These are phyloP conservation scores for Claviceps monticola DNA, from an alignment of 2,329 filamentous ascomycete species.

Conservation along the genomic window DNA sequence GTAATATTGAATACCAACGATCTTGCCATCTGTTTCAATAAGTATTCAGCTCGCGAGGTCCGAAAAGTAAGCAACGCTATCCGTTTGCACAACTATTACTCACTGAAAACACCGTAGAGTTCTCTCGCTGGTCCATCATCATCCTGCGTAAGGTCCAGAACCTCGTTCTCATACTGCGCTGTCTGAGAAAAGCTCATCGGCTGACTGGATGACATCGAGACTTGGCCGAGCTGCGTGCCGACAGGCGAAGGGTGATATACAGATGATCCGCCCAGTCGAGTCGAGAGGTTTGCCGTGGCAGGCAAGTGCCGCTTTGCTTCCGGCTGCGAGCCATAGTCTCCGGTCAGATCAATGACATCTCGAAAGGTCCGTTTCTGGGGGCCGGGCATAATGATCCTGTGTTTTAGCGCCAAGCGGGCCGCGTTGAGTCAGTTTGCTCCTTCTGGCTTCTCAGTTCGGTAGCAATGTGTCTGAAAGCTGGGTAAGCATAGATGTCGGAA, in stretches of 20 bases:
- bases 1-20: constrained; percentile 46
- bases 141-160: constrained; percentile 29
- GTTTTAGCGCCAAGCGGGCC: not conserved
- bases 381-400: constrained; percentile 5
- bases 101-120: constrained; percentile 33
- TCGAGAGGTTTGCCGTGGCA: constrained; percentile 6
- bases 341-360: constrained; percentile 28
- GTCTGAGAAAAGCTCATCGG: constrained; percentile 4
- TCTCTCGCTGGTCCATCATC: constrained; percentile 27
- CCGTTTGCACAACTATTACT: constrained; percentile 5
- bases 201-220: constrained; percentile 2
- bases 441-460: not conserved
- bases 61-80: not conserved
- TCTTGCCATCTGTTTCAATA: constrained; percentile 26
- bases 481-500: not conserved
- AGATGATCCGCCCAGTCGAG: constrained; percentile 10
- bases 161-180: constrained; percentile 21
- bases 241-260: constrained; percentile 6
- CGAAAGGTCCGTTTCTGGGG: constrained; percentile 20
- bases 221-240: not conserved
- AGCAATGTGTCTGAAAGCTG: not conserved
- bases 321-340: constrained; percentile 16
- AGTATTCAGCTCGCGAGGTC: not conserved
- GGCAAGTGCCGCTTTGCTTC: constrained; percentile 15
- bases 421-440: not conserved